Evolutionary conservation across 2,329 filamentous ascomycete genomes (phyloP), one percentile per base, ranked within the genome.

Genomic region (Trichoderma polysporum): DNA sequence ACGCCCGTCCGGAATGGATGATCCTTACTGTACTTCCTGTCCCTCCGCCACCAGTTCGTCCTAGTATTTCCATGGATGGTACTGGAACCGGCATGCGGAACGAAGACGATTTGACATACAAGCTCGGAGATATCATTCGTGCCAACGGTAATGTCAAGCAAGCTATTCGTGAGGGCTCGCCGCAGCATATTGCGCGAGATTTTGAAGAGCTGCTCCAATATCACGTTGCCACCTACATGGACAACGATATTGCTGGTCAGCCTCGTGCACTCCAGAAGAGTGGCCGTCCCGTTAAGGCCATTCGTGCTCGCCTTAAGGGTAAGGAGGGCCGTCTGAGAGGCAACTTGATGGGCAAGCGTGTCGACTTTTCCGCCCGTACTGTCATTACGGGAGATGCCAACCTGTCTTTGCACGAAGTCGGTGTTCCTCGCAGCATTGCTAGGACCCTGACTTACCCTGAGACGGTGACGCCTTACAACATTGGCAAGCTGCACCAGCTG

Each of bases 341-440:
- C 77, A 99, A 99, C 80, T 84, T 99, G 85, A 99, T 99, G 96
- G 95, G 95, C 70, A 99, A 99, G 82, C 93, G 94, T 88, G 95
- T 99, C 69, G 95, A 99, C 78, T 99, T 99, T 76, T 99, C 96
- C 0, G 96, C 96, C 41, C 95, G 95, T 90, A 99, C 96, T 35
- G 95, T 99, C 82, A 99, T 99, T 78, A 99, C 96, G 61, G 95
- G 95, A 82, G 95, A 99, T 76, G 95, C 95, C 68, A 99, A 98
- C 77, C 82, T 99, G 72, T 97, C 93, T 31, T 85, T 99, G 31
- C 94, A 99, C 75, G 93, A 99, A 82, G 96, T 99, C 69, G 95
- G 96, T 80, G 95, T 99, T 50, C 95, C 95, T 37, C 88, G 91
- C 74, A 97, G 91, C 76, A 99, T 97, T 73, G 96, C 96, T 4